Evolutionary conservation across 371 early-diverging fungal species (phyloP), one percentile per base, ranked within the genome.

Genomic region (Capillidium heterosporum): DNA sequence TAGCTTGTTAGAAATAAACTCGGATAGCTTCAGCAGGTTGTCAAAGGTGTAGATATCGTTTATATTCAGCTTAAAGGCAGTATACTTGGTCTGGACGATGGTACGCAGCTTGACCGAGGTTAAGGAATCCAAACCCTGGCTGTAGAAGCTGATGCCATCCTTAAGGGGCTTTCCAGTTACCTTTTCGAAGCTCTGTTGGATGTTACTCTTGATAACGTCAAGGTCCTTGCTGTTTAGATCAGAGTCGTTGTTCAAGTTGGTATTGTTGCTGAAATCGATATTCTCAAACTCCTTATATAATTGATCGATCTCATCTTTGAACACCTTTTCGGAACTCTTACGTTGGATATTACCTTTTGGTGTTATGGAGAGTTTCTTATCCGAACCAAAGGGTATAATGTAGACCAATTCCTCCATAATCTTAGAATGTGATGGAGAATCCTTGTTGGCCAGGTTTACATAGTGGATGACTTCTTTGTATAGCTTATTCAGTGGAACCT

Each of bases 321-420:
- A 53, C 13, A 53, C 8, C 19, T 35, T 8, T 40, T 29, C 35
- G 19, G 21, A 15, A 17, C 5, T 7, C 10, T 2, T 13, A 13
- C 53, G 15, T 8, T 21, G 5, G 15, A 19, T 67, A 63, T 52
- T 69, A 32, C 61, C 61, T 27, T 66, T 73, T 57, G 65, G 68
- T 0, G 70, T 68, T 32, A 26, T 5, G 66, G 63, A 1, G 70
- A 40, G 0, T 50, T 11, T 26, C 10, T 61, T 54, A 21, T 59
- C 57, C 1, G 64, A 40, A 1, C 15, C 32, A 31, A 53, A n/a
- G 24, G 69, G 71, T 0, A 73, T 48, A 10, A 71, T 62, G 19
- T 67, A 59, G 1, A 73, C 60, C 69, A 73, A 66, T 46, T 69
- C 64, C 1, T 60, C 61, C 0, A 69, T 13, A 11, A 74, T 59